phyloP scores from a whole-genome alignment of 1,284 basidiomycete genomes.

The Boletus sp. region DNA sequence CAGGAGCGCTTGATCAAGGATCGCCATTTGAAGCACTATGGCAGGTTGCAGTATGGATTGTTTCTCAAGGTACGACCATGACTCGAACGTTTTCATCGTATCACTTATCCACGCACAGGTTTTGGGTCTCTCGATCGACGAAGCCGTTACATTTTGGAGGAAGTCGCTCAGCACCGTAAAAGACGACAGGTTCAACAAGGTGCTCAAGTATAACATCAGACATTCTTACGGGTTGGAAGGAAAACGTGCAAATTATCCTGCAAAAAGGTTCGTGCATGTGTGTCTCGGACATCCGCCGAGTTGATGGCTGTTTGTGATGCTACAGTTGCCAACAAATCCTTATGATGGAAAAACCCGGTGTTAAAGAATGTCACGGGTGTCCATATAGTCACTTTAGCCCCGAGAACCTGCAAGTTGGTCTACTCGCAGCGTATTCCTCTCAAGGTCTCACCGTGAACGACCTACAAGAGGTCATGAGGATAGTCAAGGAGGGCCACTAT shows the following conservation, averaged over 20 bases:
- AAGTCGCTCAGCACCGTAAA: slow-evolving; percentile 77
- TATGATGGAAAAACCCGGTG: slow-evolving; percentile 68
- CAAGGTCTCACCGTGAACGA: slow-evolving; percentile 63
- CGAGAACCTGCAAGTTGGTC: slow-evolving; percentile 78
- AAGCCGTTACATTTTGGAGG: slow-evolving; percentile 93
- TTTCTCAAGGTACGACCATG: slow-evolving; percentile 82
- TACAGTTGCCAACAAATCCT: slow-evolving; percentile 89
- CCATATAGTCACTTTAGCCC: slow-evolving; percentile 90
- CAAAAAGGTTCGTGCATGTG: slow-evolving; percentile 64
- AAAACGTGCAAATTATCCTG: slow-evolving; percentile 89
- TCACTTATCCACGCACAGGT: slow-evolving; percentile 49
- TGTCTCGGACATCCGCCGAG: neutral
- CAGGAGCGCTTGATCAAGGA: slow-evolving; percentile 78
- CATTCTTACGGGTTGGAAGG: slow-evolving; percentile 96
- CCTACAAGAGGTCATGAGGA: slow-evolving; percentile 81
- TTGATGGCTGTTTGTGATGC: slow-evolving; percentile 5
- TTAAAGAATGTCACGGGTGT: slow-evolving; percentile 84
- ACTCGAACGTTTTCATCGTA: neutral
- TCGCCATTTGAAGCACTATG: slow-evolving; percentile 91
- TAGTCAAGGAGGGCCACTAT: slow-evolving; percentile 81
- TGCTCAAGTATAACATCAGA: slow-evolving; percentile 96
- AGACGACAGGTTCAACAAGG: slow-evolving; percentile 98
- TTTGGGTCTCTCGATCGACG: slow-evolving; percentile 90
- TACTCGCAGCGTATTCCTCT: slow-evolving; percentile 71
- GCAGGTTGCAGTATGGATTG: slow-evolving; percentile 86